Percentiles rank a stretch among this genome's conserved stretches.
These are phyloP conservation scores for Ceratocystis cubensis DNA, from an alignment of 2,329 filamentous ascomycete species.

Conservation along the genomic window DNA sequence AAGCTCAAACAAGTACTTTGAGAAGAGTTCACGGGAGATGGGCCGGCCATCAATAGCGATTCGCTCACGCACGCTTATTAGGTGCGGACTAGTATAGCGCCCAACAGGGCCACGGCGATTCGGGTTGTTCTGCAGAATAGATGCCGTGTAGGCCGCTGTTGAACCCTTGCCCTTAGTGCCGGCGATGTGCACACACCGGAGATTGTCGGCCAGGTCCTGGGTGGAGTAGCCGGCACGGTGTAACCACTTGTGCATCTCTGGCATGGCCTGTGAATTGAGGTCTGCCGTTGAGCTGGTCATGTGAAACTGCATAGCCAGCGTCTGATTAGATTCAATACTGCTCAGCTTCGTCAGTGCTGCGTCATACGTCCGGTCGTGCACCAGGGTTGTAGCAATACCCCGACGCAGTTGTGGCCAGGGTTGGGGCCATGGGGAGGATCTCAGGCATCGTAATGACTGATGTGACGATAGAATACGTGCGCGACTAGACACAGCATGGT, in stretches of 20 bases:
- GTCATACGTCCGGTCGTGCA: slow-evolving; percentile 35
- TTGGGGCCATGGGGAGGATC: background rate
- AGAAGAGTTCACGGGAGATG: slow-evolving; percentile 55
- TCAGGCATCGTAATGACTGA: background rate
- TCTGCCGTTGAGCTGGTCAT: slow-evolving; percentile 24
- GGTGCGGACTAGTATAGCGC: slow-evolving; percentile 75
- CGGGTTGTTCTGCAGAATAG: slow-evolving; percentile 47
- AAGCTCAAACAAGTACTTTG: slow-evolving; percentile 68
- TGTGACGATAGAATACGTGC: background rate
- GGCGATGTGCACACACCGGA: slow-evolving; percentile 63
- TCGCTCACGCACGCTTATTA: slow-evolving; percentile 70
- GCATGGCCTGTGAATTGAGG: slow-evolving; percentile 62
- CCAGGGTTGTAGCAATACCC: background rate
- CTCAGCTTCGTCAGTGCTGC: slow-evolving; percentile 64
- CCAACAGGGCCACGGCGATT: slow-evolving; percentile 40
- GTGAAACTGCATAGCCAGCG: slow-evolving; percentile 43
- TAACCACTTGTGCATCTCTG: slow-evolving; percentile 72
- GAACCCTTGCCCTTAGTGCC: slow-evolving; percentile 94
- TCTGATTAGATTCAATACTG: slow-evolving; percentile 66
- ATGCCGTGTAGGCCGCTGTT: slow-evolving; percentile 70
- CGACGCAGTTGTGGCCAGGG: background rate
- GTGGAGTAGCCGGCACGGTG: slow-evolving; percentile 58
- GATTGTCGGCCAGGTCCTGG: slow-evolving; percentile 30
- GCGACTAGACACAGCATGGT: background rate
- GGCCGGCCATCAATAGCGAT: slow-evolving; percentile 68